A percentile compares a stretch with the other conserved stretches of the same genome.
Evolutionary conservation across 305 asterid species (phyloP).

Genomic region (Rubia peregrina): DNA sequence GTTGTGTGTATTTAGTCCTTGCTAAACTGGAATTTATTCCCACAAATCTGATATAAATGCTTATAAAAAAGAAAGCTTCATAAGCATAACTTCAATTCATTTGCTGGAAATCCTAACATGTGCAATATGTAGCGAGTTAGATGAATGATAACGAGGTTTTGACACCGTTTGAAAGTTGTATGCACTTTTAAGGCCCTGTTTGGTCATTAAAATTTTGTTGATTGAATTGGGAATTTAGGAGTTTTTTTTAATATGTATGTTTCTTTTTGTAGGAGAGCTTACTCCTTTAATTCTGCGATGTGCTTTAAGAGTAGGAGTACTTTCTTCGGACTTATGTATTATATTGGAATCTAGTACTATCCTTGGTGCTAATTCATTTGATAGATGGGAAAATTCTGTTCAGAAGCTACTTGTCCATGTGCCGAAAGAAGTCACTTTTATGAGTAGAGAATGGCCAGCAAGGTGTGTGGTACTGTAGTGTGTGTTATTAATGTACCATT

Average conservation of each 20-base stretch:
- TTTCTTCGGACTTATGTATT: slow-evolving; percentile 30
- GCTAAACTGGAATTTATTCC: not conserved
- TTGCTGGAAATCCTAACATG: not conserved
- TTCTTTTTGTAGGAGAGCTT: slow-evolving; percentile 46
- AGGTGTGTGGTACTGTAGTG: slow-evolving; percentile 36
- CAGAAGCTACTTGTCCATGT: slow-evolving; percentile 33
- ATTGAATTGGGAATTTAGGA: not conserved
- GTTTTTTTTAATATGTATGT: not conserved
- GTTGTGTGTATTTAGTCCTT: too few relatives aligned
- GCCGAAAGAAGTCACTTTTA: slow-evolving; percentile 31
- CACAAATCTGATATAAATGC: not conserved
- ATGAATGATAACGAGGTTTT: not conserved
- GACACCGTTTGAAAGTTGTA: not conserved
- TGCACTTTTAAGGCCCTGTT: not conserved
- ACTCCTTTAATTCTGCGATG: slow-evolving; percentile 42
- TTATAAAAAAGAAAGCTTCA: not conserved
- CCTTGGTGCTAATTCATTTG: slow-evolving; percentile 23
- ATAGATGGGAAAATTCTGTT: slow-evolving; percentile 28
- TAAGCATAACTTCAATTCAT: not conserved
- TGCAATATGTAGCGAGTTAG: not conserved
- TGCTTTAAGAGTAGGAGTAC: slow-evolving; percentile 41
- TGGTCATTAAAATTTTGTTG: not conserved
- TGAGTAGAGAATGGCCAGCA: slow-evolving; percentile 47
- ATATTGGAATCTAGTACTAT: slow-evolving; percentile 24
- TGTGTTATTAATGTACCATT: slow-evolving; percentile 3